Base-by-base conservation (phyloP, 441 rosid genomes). In the Rhodomyrtus psidioides region DNA sequence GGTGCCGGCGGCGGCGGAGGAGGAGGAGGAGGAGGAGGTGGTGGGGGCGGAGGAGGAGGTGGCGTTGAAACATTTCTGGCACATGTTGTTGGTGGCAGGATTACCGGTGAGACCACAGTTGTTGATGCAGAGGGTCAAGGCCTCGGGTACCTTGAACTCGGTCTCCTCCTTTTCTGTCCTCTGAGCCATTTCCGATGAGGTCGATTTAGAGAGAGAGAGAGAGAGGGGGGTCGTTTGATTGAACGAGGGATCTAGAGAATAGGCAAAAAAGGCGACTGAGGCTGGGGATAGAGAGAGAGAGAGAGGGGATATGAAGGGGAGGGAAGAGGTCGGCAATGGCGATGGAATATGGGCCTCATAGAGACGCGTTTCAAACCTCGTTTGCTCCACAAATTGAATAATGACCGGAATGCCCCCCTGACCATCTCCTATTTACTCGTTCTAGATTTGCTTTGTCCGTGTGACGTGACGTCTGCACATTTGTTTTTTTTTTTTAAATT, bases 81-180 rank as follows among this genome's bases (percentile, higher is more conserved):
- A 96, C 99, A 95, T 96, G 85, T 96, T 95, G 88, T 95, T 97
- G 79, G 97, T 95, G 28, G 98, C 95, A 0, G 99, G 98, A 89
- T 94, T 95, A 0, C 95, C 98, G 4, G 95, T 91, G 60, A 95
- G 91, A 57, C 98, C 98, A 81, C 98, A 97, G 90, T 97, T 96
- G 86, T 96, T 96, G 54, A 91, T 88, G 55, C 99, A 97, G 16
- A 92, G 89, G 55, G 95, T 87, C 83, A 94, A 83, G 87, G 96
- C 83, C 70, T 97, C 99, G 28, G 96, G 98, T 1, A 95, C 99
- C 91, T 97, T 94, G 89, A 96, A 94, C 91, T 97, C 99, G 16
- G 98, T 96, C 92, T 97, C 99, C 90, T 97, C 99, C 53, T 97
- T 96, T 92, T 94, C 98, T 6, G 99, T 93, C 85, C 92, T 92